A percentile compares a stretch with the other conserved stretches of the same genome.
Evolutionary conservation across 495 filamentous ascomycete species (phyloP).

Genomic region (Niebla homalea): DNA sequence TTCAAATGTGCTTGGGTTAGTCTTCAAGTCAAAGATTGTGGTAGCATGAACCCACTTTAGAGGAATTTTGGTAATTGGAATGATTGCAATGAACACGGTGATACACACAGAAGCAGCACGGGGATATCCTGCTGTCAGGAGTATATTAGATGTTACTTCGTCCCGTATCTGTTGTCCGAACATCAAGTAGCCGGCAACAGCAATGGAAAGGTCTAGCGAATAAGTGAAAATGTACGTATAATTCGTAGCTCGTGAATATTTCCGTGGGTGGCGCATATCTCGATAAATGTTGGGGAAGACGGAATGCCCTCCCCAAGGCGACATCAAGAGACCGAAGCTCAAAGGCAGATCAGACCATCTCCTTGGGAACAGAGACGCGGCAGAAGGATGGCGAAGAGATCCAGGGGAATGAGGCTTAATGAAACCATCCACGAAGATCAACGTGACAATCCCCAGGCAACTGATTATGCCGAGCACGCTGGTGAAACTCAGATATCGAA

Average conservation of each 20-base stretch:
- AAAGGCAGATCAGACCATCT: conserved; percentile 87
- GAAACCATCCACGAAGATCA: conserved; percentile 74
- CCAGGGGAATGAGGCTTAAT: conserved; percentile 70
- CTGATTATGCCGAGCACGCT: conserved; percentile 83
- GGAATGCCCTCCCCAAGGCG: conserved; percentile 56
- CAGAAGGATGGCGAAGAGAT: conserved; percentile 66
- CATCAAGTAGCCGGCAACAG: conserved; percentile 77
- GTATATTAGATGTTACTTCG: conserved; percentile 82
- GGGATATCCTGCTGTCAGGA: conserved; percentile 62
- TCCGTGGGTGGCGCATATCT: conserved; percentile 91
- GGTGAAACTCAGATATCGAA: conserved; percentile 75
- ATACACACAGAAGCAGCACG: conserved; percentile 60
- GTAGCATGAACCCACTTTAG: conserved; percentile 48
- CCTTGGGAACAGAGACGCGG: conserved; percentile 57
- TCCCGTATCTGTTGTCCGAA: conserved; percentile 77
- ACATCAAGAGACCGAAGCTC: conserved; percentile 90
- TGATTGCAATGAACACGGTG: conserved; percentile 74
- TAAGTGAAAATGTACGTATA: conserved; percentile 85
- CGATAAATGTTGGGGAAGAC: conserved; percentile 97
- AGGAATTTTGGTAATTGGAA: conserved; percentile 88
- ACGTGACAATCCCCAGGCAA: conserved; percentile 69
- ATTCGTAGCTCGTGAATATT: conserved; percentile 63
- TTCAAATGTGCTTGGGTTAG: conserved; percentile 14
- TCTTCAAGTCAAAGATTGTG: background rate
- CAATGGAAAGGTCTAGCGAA: conserved; percentile 65